These are phyloP conservation scores for Carex arenaria DNA, from an alignment of 202 grass and related monocot species.

Conservation along the genomic window DNA sequence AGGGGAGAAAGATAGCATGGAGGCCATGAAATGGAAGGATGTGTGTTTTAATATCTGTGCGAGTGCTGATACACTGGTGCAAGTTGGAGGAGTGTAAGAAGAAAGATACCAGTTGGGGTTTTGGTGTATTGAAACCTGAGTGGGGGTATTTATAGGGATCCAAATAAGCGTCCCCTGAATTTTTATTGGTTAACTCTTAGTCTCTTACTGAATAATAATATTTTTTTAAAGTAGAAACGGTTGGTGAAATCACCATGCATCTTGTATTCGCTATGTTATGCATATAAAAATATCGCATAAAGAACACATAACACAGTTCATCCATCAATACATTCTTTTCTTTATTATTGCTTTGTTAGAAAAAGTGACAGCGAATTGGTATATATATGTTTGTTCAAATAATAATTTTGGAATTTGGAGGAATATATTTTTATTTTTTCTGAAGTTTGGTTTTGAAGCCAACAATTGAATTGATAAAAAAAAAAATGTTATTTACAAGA, in stretches of 20 bases:
- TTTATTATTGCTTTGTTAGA: background rate
- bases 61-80: background rate
- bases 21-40: conserved; percentile 25
- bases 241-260: background rate
- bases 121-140: background rate
- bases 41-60: background rate
- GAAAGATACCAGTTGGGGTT: background rate
- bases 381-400: background rate
- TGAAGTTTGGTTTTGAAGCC: too few relatives aligned
- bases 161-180: background rate
- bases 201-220: background rate
- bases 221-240: background rate
- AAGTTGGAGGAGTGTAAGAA: background rate
- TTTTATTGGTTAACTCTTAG: background rate
- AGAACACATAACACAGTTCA: background rate
- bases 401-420: background rate
- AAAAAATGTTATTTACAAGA: too few relatives aligned
- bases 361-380: background rate
- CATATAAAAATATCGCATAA: background rate
- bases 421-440: background rate
- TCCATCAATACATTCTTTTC: background rate
- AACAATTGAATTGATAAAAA: too few relatives aligned
- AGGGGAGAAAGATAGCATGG: conserved; percentile 26
- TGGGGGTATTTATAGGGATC: conserved; percentile 22
- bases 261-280: background rate